Base-by-base conservation (phyloP, 768 basidiomycete species). In the Saitozyma sp. region DNA sequence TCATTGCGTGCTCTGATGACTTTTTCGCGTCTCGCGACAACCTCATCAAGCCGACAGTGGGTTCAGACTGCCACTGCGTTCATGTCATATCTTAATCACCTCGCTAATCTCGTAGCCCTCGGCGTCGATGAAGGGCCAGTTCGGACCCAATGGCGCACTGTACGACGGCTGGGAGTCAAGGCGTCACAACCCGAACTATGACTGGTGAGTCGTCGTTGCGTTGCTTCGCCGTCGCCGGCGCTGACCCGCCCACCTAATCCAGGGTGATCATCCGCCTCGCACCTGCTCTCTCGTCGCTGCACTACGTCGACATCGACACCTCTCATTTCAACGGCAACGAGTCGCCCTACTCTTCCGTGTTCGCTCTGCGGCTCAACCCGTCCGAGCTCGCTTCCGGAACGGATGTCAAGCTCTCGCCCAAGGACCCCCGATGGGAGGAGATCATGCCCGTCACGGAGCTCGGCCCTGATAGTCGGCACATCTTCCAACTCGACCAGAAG, bases 131-230 rank as follows among this genome's bases (percentile, higher is more conserved):
- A 93, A 94, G 79, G 96, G 96, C n/a, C 91, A 93, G 69, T 99
- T 93, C 70, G 95, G 95, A 8, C 90, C 92, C 3, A 95, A 93
- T 48, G 96, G 96, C 20, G 95, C 95, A 0, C 80, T 97, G 20
- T 98, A 84, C 79, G 91, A 88, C 67, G 96, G 94, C 57, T 99
- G 96, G 96, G 96, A 99, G 78, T 85, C 84, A 37, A 83, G 92
- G 48, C 82, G 96, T 68, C 96, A 99, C 79, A 97, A 96, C 79
- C 86, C 89, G 1, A 74, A 84, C 1, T 86, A 87, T 71, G 96
- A 99, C 78, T 98, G 96, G 95, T 92, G 68, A 54, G 81, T 66
- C 20, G 45, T 42, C 16, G 41, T 59, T n/a, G 29, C 50, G 2
- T 29, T 29, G 29, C 29, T 29, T 29, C 29, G 17, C 9, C 54